Conservation (phyloP, 495 filamentous ascomycete genomes). For the Penicillium atrosanguineum region DNA sequence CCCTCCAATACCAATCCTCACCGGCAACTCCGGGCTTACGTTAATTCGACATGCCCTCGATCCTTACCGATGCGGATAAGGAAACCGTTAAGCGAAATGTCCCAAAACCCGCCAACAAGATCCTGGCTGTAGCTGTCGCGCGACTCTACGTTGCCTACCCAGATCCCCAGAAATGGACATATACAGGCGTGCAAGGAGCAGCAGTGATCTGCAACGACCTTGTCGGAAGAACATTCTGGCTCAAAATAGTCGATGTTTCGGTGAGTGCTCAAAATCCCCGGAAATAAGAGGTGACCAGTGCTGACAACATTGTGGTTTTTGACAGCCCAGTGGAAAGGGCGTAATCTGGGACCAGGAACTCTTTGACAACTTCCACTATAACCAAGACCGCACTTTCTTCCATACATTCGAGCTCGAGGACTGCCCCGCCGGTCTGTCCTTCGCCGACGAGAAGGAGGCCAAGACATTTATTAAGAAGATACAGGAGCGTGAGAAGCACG, state of each 20-base stretch:
- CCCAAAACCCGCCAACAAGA: slow-evolving; percentile 91
- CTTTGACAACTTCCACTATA: slow-evolving; percentile 90
- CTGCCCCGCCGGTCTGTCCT: slow-evolving; percentile 84
- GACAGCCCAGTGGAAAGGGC: slow-evolving; percentile 72
- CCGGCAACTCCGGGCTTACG: background rate
- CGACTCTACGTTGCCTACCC: slow-evolving; percentile 93
- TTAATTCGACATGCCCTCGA: slow-evolving; percentile 70
- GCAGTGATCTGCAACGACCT: slow-evolving; percentile 91
- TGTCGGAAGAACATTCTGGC: slow-evolving; percentile 92
- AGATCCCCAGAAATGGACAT: slow-evolving; percentile 82
- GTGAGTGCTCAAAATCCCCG: slow-evolving; percentile 50
- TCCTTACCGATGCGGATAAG: slow-evolving; percentile 87
- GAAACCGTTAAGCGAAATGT: slow-evolving; percentile 88
- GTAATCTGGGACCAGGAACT: slow-evolving; percentile 99
- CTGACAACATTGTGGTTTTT: slow-evolving; percentile 17
- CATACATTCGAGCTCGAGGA: slow-evolving; percentile 94
- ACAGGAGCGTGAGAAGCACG: slow-evolving; percentile 89
- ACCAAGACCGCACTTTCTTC: slow-evolving; percentile 95
- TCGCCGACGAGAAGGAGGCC: slow-evolving; percentile 94
- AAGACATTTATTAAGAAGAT: slow-evolving; percentile 93
- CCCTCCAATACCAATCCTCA: slow-evolving; percentile 5
- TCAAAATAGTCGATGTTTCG: slow-evolving; percentile 95
- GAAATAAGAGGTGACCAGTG: slow-evolving; percentile 2
- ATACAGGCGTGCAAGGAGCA: slow-evolving; percentile 90
- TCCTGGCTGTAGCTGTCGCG: slow-evolving; percentile 88